Conservation (phyloP, 176 grass and related monocot genomes). For the Oryza glumipatula region DNA sequence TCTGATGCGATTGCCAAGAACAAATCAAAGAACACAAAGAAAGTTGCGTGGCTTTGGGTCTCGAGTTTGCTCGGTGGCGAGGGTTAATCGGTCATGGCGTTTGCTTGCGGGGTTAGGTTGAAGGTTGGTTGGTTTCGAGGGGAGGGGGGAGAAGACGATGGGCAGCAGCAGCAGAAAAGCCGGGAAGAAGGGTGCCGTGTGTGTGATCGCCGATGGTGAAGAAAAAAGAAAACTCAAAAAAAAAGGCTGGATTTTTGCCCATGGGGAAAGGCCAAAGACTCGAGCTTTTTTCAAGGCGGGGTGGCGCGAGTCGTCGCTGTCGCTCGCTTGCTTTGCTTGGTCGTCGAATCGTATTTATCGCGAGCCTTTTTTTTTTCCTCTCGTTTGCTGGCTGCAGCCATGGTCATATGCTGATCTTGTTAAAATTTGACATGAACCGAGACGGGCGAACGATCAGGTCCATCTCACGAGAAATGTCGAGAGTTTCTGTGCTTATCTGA, state of each 20-base stretch:
- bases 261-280: not conserved
- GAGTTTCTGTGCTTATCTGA: not conserved
- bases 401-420: too few relatives aligned
- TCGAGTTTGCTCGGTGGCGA: slow-evolving; percentile 2
- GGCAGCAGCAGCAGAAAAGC: not conserved
- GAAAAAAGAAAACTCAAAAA: not conserved
- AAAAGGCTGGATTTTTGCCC: not conserved
- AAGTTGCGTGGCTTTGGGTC: not conserved
- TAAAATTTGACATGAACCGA: too few relatives aligned
- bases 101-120: slow-evolving; percentile 34
- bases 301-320: not conserved
- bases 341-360: not conserved
- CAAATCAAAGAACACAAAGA: not conserved
- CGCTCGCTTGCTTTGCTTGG: not conserved
- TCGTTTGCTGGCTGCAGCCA: too few relatives aligned
- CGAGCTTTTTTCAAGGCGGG: not conserved
- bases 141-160: not conserved
- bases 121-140: slow-evolving; percentile 8
- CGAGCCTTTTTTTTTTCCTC: too few relatives aligned
- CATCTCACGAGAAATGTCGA: too few relatives aligned
- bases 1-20: slow-evolving; percentile 4
- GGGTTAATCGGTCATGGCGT: not conserved
- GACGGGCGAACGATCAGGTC: too few relatives aligned
- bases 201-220: not conserved
- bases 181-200: slow-evolving; percentile 1